Base-by-base conservation (phyloP, 768 basidiomycete species). In the Trametes punicea region DNA sequence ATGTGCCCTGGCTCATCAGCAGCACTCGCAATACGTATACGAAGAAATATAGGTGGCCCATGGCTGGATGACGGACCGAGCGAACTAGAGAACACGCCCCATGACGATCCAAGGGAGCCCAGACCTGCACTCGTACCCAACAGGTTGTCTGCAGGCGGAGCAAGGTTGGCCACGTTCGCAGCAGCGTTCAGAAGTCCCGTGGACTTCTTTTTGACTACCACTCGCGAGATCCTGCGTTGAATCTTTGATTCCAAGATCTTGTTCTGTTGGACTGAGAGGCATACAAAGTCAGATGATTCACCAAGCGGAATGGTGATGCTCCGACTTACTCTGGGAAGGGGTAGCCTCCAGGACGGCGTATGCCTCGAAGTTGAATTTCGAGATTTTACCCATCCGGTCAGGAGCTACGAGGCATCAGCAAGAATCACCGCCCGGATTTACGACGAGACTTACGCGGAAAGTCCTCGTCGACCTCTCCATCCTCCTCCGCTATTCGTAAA, bases 391-490 rank as follows among this genome's bases (percentile, higher is more conserved):
- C 33, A 85, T 85, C 20, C 97, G 79, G 69, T 98, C 97, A 8
- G 95, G 90, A 0, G 96, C 96, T 96, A 61, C 21, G 29, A 20
- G 46, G 18, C n/a, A 15, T 21, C 23, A n/a, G 46, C 40, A 51
- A 54, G 8, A 62, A 59, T 30, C 6, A 25, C 13, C 13, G 6
- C n/a, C 21, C 13, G 10, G 18, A 25, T 0, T 31, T n/a, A 5
- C 1, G 27, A n/a, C 27, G 47, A 29, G 13, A 54, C 90, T 64
- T 69, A 96, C 95, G 90, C 21, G 96, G 97, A 67, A 95, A 98
- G 73, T 99, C 97, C 69, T 98, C 97, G 68, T 99, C 97, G 0
- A 98, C 93, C 70, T 98, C 96, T 15, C 97, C 97, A 69, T 98
- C 95, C 41, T 94, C 91, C 65, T 99, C 97, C 1, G 93, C 90